These are phyloP conservation scores for Fusarium udum DNA, from an alignment of 2,329 filamentous ascomycete genomes.

Conservation along the genomic window DNA sequence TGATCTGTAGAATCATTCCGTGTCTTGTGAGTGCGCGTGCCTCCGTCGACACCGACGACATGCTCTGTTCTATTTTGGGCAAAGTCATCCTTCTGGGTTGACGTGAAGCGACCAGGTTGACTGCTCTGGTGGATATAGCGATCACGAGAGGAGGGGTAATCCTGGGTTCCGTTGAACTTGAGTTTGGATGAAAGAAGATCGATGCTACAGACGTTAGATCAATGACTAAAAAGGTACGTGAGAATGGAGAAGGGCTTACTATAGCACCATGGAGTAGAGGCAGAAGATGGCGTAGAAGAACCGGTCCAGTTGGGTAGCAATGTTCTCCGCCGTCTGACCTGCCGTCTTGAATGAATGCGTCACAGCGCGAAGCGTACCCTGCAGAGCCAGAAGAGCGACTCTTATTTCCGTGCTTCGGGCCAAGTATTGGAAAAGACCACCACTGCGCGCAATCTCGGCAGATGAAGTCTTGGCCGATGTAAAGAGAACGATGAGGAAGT, in stretches of 20 bases:
- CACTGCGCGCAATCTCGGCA: slow-evolving; percentile 39
- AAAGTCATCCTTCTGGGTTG: slow-evolving; percentile 25
- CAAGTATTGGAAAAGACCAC: slow-evolving; percentile 50
- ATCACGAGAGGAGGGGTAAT: slow-evolving; percentile 22
- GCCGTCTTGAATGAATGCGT: slow-evolving; percentile 52
- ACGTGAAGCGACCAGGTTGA: slow-evolving; percentile 14
- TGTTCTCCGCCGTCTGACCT: slow-evolving; percentile 48
- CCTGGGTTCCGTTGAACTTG: slow-evolving; percentile 26
- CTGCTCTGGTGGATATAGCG: slow-evolving; percentile 11
- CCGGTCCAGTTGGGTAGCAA: slow-evolving; percentile 51
- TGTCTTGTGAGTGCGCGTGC: slow-evolving; percentile 3
- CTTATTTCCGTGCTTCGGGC: slow-evolving; percentile 51
- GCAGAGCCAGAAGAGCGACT: slow-evolving; percentile 48
- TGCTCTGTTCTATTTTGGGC: slow-evolving; percentile 8
- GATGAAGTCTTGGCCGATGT: slow-evolving; percentile 40
- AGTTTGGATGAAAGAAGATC: slow-evolving; percentile 48
- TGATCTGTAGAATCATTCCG: slow-evolving; percentile 30
- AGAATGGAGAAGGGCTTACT: slow-evolving; percentile 38
- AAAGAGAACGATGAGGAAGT: slow-evolving; percentile 51
- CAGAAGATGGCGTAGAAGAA: slow-evolving; percentile 54
- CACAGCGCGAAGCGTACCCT: slow-evolving; percentile 50
- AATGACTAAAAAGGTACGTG: rapidly evolving
- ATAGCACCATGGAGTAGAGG: slow-evolving; percentile 51
- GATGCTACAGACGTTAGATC: slow-evolving; percentile 29
- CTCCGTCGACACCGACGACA: slow-evolving; percentile 16